Conservation (phyloP, 129 eudicot species). For the Saposhnikovia divaricata region DNA sequence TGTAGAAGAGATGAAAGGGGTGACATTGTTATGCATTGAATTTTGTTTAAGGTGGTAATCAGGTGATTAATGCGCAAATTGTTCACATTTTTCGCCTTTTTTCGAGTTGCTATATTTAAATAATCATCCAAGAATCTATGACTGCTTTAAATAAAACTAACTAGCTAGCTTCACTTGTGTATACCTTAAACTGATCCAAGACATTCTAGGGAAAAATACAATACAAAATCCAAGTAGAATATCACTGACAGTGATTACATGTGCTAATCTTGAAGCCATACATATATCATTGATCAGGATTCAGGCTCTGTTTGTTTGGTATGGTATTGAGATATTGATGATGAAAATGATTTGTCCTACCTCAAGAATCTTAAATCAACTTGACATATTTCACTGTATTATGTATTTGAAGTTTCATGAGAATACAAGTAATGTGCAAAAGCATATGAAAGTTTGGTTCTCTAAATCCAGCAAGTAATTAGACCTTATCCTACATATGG, state of each 20-base stretch:
- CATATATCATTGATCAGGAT: not conserved
- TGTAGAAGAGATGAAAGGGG: not conserved
- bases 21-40: not conserved
- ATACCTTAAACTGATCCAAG: not conserved
- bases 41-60: conserved; percentile 10
- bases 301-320: conserved; percentile 8
- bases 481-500: conserved; percentile 1
- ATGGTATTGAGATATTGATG: not conserved
- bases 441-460: conserved; percentile 11
- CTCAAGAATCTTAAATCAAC: conserved; percentile 1
- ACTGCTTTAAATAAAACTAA: not conserved
- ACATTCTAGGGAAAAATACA: not conserved
- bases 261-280: not conserved
- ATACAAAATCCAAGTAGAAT: conserved; percentile 2
- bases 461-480: not conserved
- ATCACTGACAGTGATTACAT: conserved; percentile 4
- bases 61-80: conserved; percentile 1
- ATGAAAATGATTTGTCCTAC: conserved; percentile 7
- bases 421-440: not conserved
- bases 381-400: conserved; percentile 2
- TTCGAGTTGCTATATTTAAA: not conserved
- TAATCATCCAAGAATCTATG: not conserved
- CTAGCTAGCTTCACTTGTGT: not conserved
- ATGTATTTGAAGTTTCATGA: not conserved
- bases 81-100: not conserved